Base-by-base conservation (phyloP, 306 rosid genomes). In the Bauhinia variegata region DNA sequence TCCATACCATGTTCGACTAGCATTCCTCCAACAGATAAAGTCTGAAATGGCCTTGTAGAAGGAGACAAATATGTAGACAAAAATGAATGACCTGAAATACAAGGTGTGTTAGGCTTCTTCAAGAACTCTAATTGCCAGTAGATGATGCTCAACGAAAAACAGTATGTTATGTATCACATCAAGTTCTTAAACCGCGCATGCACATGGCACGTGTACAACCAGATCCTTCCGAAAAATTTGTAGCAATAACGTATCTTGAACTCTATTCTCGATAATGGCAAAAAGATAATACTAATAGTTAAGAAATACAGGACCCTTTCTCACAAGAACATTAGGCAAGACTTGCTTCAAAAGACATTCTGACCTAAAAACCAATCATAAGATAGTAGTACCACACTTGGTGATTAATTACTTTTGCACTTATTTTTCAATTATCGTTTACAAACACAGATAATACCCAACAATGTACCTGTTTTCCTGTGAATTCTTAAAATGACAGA, bases 31-130 rank as follows among this genome's bases (percentile, higher is more conserved):
- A 51, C 58, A 52, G 80, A 70, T 18, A 69, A 76, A 4, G 72
- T 78, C 65, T 16, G 76, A 72, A 55, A 68, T 13, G 84, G 83
- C 62, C 70, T 62, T 54, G 75, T 61, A 42, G 80, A 57, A 49
- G 83, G 86, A 67, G 82, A 76, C 75, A 67, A 71, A 78, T 75
- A 64, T 15, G 65, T 67, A 39, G 80, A 75, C 62, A 72, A 44
- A 18, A 75, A 57, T 8, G 82, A 73, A 75, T 79, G 70, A 63
- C 89, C 86, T 73, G 80, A 53, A 78, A 72, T 34, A 59, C 32
- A 42, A 49, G 50, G 18, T 39, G 30, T 39, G 54, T 14, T 49
- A 67, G 43, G 38, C 58, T 71, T 57, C 60, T 57, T 23, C 30
- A 52, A 64, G 16, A 50, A 48, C 55, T 31, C 30, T 32, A 19